Base-by-base conservation (phyloP, 163 green algal species). In the Smithsoniella earleae region DNA sequence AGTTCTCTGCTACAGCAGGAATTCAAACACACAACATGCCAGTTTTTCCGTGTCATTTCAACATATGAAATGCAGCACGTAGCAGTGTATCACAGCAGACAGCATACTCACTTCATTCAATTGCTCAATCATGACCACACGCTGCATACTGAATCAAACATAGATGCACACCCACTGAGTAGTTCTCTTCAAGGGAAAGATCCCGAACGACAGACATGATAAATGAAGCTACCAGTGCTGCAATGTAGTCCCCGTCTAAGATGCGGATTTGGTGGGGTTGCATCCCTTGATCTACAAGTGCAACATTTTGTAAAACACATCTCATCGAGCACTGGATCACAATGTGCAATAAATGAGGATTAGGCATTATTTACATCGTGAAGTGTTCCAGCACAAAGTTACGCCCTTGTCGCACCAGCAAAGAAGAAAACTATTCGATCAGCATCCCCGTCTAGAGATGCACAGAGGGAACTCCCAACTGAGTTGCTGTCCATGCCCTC, bases 231-330 rank as follows among this genome's bases (percentile, higher is more conserved):
- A 82, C 76, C 40, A 99, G 87, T 2, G 81, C 78, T 0, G 94
- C 89, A 54, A 99, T 96, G 55, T 89, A 87, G 83, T 99, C 94
- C 16, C 95, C 95, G 74, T 99, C 95, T 37, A 96, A n/a, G 49
- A 64, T 64, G 6, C 25, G 16, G 27, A 16, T n/a, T 13, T 43
- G 40, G 40, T 49, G 40, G 10, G 13, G 40, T 13, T 49, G 40
- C 40, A n/a, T n/a, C n/a, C n/a, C n/a, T n/a, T n/a, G n/a, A n/a
- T n/a, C n/a, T n/a, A n/a, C n/a, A n/a, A n/a, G n/a, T n/a, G n/a
- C n/a, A n/a, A n/a, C n/a, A n/a, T n/a, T n/a, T n/a, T n/a, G n/a
- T n/a, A n/a, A n/a, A n/a, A n/a, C n/a, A n/a, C n/a, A n/a, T n/a
- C n/a, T n/a, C n/a, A n/a, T n/a, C n/a, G n/a, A n/a, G n/a, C 40